Conservation (phyloP, 2,329 filamentous ascomycete genomes). For the Gyromitra esculenta region DNA sequence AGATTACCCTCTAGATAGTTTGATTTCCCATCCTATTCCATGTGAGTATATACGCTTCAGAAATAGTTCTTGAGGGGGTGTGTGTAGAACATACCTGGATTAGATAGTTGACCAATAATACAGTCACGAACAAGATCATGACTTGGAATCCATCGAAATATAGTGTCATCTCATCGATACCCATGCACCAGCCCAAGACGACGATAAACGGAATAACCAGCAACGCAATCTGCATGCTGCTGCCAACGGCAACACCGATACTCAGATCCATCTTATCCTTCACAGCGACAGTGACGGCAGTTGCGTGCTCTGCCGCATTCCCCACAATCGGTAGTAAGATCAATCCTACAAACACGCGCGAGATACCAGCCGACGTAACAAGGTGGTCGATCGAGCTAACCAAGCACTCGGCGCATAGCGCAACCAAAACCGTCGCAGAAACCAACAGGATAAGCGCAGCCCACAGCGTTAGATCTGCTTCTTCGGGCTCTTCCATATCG, state of each 20-base stretch:
- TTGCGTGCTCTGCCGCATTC: slow-evolving; percentile 69
- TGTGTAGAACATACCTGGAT: slow-evolving; percentile 65
- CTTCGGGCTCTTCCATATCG: slow-evolving; percentile 73
- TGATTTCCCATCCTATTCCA: slow-evolving; percentile 73
- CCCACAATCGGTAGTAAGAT: slow-evolving; percentile 69
- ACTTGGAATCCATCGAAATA: slow-evolving; percentile 91
- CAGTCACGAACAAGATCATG: slow-evolving; percentile 82
- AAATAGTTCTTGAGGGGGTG: too few relatives aligned
- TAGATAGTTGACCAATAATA: slow-evolving; percentile 85
- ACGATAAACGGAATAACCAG: slow-evolving; percentile 69
- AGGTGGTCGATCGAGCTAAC: slow-evolving; percentile 68
- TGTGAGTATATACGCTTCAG: not conserved
- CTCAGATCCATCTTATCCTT: slow-evolving; percentile 70
- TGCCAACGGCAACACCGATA: slow-evolving; percentile 67
- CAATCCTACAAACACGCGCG: slow-evolving; percentile 68
- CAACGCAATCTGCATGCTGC: slow-evolving; percentile 68
- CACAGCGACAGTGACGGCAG: slow-evolving; percentile 66
- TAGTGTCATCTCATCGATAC: slow-evolving; percentile 67
- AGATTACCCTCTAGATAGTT: slow-evolving; percentile 83
- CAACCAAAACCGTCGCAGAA: slow-evolving; percentile 80
- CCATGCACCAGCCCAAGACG: slow-evolving; percentile 68
- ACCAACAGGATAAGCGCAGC: slow-evolving; percentile 78
- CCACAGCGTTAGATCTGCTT: slow-evolving; percentile 75
- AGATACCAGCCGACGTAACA: slow-evolving; percentile 65
- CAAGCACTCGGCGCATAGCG: slow-evolving; percentile 72